These are phyloP conservation scores for Venturia aucupariae DNA, from an alignment of 2,329 filamentous ascomycete genomes.

Conservation along the genomic window DNA sequence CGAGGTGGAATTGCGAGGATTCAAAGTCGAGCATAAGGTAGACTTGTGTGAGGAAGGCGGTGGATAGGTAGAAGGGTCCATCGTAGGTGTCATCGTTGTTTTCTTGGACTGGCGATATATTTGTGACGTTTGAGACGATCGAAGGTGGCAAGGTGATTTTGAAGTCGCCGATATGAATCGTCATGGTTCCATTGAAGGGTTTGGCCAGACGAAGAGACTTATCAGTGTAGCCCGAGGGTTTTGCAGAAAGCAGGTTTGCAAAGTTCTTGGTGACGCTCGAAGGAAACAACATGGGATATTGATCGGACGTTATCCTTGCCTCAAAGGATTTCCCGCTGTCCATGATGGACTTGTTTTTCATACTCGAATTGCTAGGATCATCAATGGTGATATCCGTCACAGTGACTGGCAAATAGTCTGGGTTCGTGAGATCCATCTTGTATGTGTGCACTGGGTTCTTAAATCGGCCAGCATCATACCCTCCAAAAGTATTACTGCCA, in stretches of 20 bases:
- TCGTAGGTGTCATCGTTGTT: conserved; percentile 18
- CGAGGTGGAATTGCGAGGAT: conserved; percentile 31
- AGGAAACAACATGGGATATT: conserved; percentile 34
- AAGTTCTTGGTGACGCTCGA: conserved; percentile 33
- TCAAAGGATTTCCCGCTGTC: conserved; percentile 25
- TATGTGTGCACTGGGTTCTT: conserved; percentile 25
- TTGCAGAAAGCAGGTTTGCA: conserved; percentile 26
- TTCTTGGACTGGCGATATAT: conserved; percentile 19
- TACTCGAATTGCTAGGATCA: conserved; percentile 19
- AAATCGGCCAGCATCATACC: conserved; percentile 36
- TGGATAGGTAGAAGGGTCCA: conserved; percentile 29
- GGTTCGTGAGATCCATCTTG: conserved; percentile 25
- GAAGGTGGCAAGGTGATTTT: conserved; percentile 30
- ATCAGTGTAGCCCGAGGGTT: conserved; percentile 23
- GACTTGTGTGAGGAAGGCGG: conserved; percentile 34
- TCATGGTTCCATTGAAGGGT: conserved; percentile 31
- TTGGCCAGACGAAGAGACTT: conserved; percentile 29
- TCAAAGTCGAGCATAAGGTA: conserved; percentile 38
- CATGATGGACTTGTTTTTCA: conserved; percentile 14
- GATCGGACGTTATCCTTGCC: conserved; percentile 34
- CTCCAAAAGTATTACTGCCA: conserved; percentile 35
- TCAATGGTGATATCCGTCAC: conserved; percentile 33
- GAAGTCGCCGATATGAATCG: conserved; percentile 33
- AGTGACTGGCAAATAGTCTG: conserved; percentile 30
- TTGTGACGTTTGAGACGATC: conserved; percentile 26